These are phyloP conservation scores for Arachis hypogaea DNA, from an alignment of 306 rosid species.

Conservation along the genomic window DNA sequence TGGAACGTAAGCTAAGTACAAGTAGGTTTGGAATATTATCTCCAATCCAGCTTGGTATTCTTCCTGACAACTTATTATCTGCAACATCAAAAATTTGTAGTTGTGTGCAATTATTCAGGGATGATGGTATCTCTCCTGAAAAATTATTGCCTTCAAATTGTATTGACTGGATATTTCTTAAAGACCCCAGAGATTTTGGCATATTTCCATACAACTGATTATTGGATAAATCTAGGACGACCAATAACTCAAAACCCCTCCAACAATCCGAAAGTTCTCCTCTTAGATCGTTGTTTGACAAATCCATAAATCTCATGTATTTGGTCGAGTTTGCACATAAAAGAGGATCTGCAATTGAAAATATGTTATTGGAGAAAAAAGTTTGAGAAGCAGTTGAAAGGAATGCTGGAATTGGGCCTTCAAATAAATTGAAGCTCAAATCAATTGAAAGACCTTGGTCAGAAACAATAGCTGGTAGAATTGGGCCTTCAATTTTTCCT, in stretches of 20 bases:
- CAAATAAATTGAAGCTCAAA: neutral
- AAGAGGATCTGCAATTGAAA: neutral
- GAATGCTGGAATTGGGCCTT: neutral
- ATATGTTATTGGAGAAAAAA: neutral
- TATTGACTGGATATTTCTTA: neutral
- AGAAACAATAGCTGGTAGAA: too few relatives aligned
- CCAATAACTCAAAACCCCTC: neutral
- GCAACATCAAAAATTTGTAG: neutral
- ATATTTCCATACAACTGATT: slow-evolving; percentile 1
- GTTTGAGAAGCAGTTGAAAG: neutral
- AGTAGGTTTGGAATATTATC: neutral
- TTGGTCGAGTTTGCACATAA: neutral
- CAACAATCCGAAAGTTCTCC: neutral
- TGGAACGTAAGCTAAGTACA: neutral
- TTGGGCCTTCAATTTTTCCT: neutral
- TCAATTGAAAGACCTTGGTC: neutral
- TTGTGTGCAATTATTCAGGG: neutral
- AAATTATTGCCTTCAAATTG: slow-evolving; percentile 3
- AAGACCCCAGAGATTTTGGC: neutral
- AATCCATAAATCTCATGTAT: neutral
- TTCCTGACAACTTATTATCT: neutral
- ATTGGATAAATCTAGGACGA: neutral
- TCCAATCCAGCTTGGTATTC: slow-evolving; percentile 23
- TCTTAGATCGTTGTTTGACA: neutral
- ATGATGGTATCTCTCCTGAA: neutral